Base-by-base conservation (phyloP, 2,329 filamentous ascomycete genomes). In the Penicillium verrucosum region DNA sequence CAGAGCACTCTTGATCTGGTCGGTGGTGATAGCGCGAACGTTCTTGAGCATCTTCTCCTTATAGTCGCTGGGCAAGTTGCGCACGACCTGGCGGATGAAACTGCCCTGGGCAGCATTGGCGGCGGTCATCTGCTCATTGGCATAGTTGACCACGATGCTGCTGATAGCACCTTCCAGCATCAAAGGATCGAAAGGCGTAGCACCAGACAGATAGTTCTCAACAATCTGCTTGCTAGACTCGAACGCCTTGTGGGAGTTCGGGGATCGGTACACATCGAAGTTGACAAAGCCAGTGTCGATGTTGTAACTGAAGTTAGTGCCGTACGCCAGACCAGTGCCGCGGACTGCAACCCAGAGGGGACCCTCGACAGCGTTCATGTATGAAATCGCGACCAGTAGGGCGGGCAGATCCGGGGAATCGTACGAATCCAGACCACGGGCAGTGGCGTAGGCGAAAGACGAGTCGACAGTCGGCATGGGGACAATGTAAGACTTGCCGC, bases 331-430 rank as follows among this genome's bases (percentile, higher is more conserved):
- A 43, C 94, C 94, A 42, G 90, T 94, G 54, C 94, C 94, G 45
- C 94, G 90, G 47, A 97, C 89, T 0, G 91, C 90, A 61, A 89
- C 89, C 93, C 94, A 97, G 32, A 99, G 84, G 0, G 94, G 94
- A 0, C 94, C 94, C 74, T 99, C 94, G 18, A 95, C 89, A 0
- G 92, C 87, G 70, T 97, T 92, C 59, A 99, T 87, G 70, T 97
- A 97, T 21, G 92, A 87, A 48, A 92, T 85, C 0, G 93, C 92
- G 8, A 99, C 92, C 72, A 96, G 85, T 50, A 96, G 82, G 2
- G 92, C 87, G 0, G 94, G 92, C 1, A 97, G 80, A 16, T 85
- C 82, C 0, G 92, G 87, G 67, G 97, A 88, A 4, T 83, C 81
- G 69, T 89, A 92, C 0, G 88, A 90, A 25, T 84, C 82, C 16